Percentiles rank a stretch among this genome's conserved stretches.
phyloP scores from a whole-genome alignment of 1,284 basidiomycete genomes.

The Marasmius tenuissimus region DNA sequence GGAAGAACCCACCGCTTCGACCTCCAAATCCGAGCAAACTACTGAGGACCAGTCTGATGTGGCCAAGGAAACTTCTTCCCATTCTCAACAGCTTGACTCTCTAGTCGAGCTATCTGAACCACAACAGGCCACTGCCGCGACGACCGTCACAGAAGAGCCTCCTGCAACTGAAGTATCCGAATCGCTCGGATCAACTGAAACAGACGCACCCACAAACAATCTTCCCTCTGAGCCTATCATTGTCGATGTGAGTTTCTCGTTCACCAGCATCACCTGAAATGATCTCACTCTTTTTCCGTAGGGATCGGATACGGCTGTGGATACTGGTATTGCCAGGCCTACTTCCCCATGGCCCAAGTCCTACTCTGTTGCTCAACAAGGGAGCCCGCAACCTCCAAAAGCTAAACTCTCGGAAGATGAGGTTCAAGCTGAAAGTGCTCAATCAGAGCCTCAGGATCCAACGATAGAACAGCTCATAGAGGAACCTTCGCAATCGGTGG shows the following conservation, averaged over 20 bases:
- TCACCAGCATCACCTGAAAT: not conserved
- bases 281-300: not conserved
- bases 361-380: slow-evolving; percentile 27
- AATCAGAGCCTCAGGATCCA: not conserved
- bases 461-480: not conserved
- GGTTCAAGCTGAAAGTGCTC: not conserved
- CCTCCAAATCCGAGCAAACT: too few species aligned
- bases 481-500: too few species aligned
- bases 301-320: not conserved
- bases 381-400: slow-evolving; percentile 13
- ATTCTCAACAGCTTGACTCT: not conserved
- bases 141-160: not conserved
- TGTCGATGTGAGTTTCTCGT: too few species aligned
- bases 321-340: slow-evolving; percentile 7
- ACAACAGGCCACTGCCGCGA: not conserved
- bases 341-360: slow-evolving; percentile 25
- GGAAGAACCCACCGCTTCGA: too few species aligned
- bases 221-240: too few species aligned
- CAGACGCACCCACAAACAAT: too few species aligned
- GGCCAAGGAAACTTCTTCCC: not conserved
- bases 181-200: too few species aligned
- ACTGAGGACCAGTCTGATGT: too few species aligned
- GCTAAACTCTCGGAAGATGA: not conserved
- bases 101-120: not conserved
- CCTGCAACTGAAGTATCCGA: not conserved